These are phyloP conservation scores for Fistulinella cinereoalba DNA, from an alignment of 1,284 basidiomycete genomes.

Conservation along the genomic window DNA sequence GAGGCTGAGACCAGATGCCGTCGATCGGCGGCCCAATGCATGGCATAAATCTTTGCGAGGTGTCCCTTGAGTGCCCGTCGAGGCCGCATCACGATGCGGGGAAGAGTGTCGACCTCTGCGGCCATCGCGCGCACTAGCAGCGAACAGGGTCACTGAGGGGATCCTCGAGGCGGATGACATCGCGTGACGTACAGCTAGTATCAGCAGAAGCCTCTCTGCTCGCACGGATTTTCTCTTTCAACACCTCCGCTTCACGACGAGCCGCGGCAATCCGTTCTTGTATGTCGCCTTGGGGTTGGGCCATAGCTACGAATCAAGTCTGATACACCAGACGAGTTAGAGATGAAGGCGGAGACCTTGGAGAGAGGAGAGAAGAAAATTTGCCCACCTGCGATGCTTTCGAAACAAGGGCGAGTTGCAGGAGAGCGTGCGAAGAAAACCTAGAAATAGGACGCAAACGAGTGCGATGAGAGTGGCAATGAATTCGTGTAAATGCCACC, in stretches of 20 bases:
- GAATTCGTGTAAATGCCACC: conserved; percentile 9
- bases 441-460: conserved; percentile 14
- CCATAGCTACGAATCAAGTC: conserved; percentile 45
- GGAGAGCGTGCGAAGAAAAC: conserved; percentile 27
- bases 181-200: conserved; percentile 74
- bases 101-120: conserved; percentile 90
- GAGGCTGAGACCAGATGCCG: conserved; percentile 98
- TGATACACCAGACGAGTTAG: conserved; percentile 2
- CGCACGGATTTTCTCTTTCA: conserved; percentile 97
- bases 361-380: conserved; percentile 19
- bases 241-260: conserved; percentile 90
- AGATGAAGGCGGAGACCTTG: neutral
- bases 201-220: conserved; percentile 95
- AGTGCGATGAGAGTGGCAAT: conserved; percentile 11
- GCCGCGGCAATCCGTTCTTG: conserved; percentile 95
- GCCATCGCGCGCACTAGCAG: conserved; percentile 89
- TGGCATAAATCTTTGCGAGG: conserved; percentile 98
- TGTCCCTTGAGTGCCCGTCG: conserved; percentile 94
- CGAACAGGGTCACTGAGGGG: conserved; percentile 18
- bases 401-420: conserved; percentile 26
- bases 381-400: conserved; percentile 27
- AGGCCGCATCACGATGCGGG: conserved; percentile 93
- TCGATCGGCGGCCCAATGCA: conserved; percentile 98
- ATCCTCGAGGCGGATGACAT: neutral
- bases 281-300: conserved; percentile 81